These are phyloP conservation scores for Kalaharituber pfeilii DNA, from an alignment of 2,329 filamentous ascomycete genomes.

Conservation along the genomic window DNA sequence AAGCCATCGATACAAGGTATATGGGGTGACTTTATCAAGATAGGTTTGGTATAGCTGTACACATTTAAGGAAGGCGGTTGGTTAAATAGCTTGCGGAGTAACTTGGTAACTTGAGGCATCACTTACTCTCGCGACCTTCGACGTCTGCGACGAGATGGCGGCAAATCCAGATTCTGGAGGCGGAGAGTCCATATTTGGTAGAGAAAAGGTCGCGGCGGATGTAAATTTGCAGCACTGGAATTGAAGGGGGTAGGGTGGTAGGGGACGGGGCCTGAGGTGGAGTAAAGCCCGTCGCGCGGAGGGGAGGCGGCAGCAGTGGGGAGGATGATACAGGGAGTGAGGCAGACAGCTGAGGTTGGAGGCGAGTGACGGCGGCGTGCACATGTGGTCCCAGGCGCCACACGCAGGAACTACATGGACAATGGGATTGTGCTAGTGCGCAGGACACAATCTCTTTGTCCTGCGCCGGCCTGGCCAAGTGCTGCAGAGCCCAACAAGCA, in stretches of 20 bases:
- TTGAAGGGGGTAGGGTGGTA: too few species aligned
- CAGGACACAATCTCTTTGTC: not conserved
- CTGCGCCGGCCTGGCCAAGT: not conserved
- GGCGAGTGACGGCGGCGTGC: not conserved
- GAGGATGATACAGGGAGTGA: too few species aligned
- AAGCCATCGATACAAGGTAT: slow-evolving; percentile 74
- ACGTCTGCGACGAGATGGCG: slow-evolving; percentile 13
- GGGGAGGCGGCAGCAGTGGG: too few species aligned
- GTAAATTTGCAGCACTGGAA: too few species aligned
- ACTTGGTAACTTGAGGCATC: slow-evolving; percentile 47
- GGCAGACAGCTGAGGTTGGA: not conserved
- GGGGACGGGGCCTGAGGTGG: too few species aligned
- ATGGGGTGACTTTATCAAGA: slow-evolving; percentile 85
- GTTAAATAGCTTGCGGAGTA: slow-evolving; percentile 53
- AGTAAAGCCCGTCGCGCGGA: too few species aligned
- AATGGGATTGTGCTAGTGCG: too few species aligned
- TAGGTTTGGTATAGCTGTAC: slow-evolving; percentile 78
- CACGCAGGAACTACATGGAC: too few species aligned
- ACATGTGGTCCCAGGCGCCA: not conserved
- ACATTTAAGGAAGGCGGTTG: not conserved
- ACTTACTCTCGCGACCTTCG: not conserved
- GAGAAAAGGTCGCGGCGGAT: too few species aligned
- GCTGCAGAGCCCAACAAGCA: not conserved
- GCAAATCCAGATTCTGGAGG: slow-evolving; percentile 16
- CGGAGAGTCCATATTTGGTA: slow-evolving; percentile 16